A percentile compares a stretch with the other conserved stretches of the same genome.
These are phyloP conservation scores for Podospora bellae-mahoneyi DNA, from an alignment of 495 filamentous ascomycete species.

Conservation along the genomic window DNA sequence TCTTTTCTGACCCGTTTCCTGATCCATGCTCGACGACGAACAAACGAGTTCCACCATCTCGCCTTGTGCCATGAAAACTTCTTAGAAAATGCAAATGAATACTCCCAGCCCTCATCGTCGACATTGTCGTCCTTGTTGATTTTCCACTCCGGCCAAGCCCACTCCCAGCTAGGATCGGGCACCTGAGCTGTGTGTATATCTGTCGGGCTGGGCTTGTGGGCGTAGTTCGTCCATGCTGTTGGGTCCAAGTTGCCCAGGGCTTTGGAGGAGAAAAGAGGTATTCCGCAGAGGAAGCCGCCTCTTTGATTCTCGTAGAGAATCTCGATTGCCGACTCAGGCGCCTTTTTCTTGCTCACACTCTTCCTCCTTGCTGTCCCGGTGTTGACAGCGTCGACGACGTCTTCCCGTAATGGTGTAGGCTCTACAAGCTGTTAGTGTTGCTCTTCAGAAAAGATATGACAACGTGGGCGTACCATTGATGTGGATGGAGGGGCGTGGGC, in stretches of 20 bases:
- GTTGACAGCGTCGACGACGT: background rate
- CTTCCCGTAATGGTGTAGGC: constrained; percentile 15
- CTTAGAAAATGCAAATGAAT: constrained; percentile 78
- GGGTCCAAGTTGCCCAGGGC: constrained; percentile 88
- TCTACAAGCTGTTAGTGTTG: constrained; percentile 9
- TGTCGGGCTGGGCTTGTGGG: constrained; percentile 69
- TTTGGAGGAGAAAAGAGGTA: constrained; percentile 79
- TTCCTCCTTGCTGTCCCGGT: background rate
- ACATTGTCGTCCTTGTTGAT: constrained; percentile 79
- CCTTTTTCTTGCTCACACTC: constrained; percentile 22
- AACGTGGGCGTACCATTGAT: constrained; percentile 18
- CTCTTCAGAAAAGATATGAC: background rate
- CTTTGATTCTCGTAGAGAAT: constrained; percentile 93
- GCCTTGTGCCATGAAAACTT: constrained; percentile 86
- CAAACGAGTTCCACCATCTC: constrained; percentile 90
- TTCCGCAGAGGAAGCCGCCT: constrained; percentile 80
- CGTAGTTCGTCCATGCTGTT: constrained; percentile 75
- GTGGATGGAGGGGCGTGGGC: constrained; percentile 18
- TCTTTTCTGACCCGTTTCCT: constrained; percentile 69
- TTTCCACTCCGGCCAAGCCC: constrained; percentile 93
- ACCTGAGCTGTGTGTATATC: constrained; percentile 88
- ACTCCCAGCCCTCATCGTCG: constrained; percentile 94
- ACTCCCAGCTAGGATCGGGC: constrained; percentile 93
- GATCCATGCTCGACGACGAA: constrained; percentile 83
- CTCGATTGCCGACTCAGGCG: constrained; percentile 64